Evolutionary conservation across 306 rosid species (phyloP).

Genomic region (Nissolia schottii): DNA sequence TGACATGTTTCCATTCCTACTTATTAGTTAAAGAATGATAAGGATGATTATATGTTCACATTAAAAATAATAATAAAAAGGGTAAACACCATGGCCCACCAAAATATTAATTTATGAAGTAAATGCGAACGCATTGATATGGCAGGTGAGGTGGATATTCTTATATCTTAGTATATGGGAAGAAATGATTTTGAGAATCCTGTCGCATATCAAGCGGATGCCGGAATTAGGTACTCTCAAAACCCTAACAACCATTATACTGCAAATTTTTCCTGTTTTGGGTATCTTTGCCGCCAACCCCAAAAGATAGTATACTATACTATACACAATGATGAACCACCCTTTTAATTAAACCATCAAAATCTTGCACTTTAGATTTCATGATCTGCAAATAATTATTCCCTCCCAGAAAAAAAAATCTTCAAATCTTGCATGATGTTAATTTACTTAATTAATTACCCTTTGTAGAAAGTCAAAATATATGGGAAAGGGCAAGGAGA

Average conservation of each 20-base stretch:
- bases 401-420: constrained; percentile 33
- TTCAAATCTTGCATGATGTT: constrained; percentile 19
- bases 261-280: constrained; percentile 6
- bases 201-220: constrained; percentile 18
- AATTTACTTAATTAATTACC: too few relatives aligned
- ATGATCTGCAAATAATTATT: constrained; percentile 14
- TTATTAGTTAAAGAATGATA: background rate
- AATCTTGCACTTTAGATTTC: constrained; percentile 35
- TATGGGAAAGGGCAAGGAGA: constrained; percentile 13
- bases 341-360: constrained; percentile 38
- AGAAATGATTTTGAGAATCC: constrained; percentile 37
- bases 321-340: constrained; percentile 23
- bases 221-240: constrained; percentile 13
- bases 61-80: constrained; percentile 12
- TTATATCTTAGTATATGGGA: constrained; percentile 6
- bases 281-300: constrained; percentile 7
- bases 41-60: background rate
- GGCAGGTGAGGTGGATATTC: constrained; percentile 23
- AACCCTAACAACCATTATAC: constrained; percentile 40
- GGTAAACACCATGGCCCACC: constrained; percentile 26
- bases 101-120: background rate
- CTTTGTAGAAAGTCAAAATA: background rate
- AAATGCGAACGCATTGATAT: background rate
- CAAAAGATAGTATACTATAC: constrained; percentile 1
- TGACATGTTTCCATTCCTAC: too few relatives aligned